phyloP scores from a whole-genome alignment of 2,329 filamentous ascomycete genomes.

The Tolypocladium cylindrosporum region DNA sequence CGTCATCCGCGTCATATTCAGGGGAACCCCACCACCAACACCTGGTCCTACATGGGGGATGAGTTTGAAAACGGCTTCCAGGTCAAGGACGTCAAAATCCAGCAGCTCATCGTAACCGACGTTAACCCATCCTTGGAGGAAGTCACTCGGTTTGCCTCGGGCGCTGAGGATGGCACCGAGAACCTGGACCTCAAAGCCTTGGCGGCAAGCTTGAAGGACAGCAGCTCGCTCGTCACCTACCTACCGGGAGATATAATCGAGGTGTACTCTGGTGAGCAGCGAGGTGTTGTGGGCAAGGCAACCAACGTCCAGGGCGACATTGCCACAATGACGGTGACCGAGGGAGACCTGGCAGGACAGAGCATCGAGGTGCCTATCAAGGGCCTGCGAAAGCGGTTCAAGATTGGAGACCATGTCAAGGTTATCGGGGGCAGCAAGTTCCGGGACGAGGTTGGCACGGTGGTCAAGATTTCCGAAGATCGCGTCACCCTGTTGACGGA shows the following conservation, averaged over 20 bases:
- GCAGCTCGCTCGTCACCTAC: slow-evolving; percentile 71
- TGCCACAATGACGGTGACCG: slow-evolving; percentile 74
- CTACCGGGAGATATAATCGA: slow-evolving; percentile 93
- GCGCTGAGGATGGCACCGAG: slow-evolving; percentile 83
- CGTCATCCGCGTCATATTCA: slow-evolving; percentile 56
- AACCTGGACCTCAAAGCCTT: slow-evolving; percentile 88
- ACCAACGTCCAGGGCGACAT: slow-evolving; percentile 85
- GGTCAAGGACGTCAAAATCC: slow-evolving; percentile 87
- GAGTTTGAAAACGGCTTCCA: slow-evolving; percentile 90
- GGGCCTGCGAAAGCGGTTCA: slow-evolving; percentile 85
- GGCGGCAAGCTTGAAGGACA: slow-evolving; percentile 80
- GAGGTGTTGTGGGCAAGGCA: slow-evolving; percentile 77
- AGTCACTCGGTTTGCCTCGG: slow-evolving; percentile 85
- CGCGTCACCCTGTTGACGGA: slow-evolving; percentile 88
- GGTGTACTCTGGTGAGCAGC: slow-evolving; percentile 91
- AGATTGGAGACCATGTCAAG: slow-evolving; percentile 92
- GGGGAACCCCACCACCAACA: slow-evolving; percentile 66
- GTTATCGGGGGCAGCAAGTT: slow-evolving; percentile 94
- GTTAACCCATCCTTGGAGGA: slow-evolving; percentile 92
- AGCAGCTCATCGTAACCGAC: slow-evolving; percentile 73
- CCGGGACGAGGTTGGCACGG: slow-evolving; percentile 92
- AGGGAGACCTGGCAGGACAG: slow-evolving; percentile 74
- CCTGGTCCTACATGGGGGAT: slow-evolving; percentile 78
- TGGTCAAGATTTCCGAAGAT: slow-evolving; percentile 87
- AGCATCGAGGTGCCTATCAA: slow-evolving; percentile 88